Base-by-base conservation (phyloP, 768 basidiomycete species). In the Naematelia encephala region DNA sequence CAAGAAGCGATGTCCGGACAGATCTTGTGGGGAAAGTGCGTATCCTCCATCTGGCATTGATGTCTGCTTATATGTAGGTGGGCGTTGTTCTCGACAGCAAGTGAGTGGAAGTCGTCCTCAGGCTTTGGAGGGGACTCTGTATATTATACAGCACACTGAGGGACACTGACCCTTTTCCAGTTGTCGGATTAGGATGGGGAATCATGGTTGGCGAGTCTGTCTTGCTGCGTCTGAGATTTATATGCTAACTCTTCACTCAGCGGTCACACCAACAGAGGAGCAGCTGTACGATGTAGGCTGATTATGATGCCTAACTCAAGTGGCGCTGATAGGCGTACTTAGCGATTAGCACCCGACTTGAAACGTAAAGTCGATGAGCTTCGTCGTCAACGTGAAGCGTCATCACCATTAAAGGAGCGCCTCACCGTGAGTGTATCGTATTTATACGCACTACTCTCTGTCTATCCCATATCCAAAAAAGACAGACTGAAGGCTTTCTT, bases 201-300 rank as follows among this genome's bases (percentile, higher is more conserved):
- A 59, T 76, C 47, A 76, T 76, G 74, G 50, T 54, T 29, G 48
- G 73, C 70, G 29, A 61, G 70, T 55, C n/a, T 23, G 22, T 13
- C 28, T 57, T n/a, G 1, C 22, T 13, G 51, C 2, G 11, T 44
- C 25, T 51, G 10, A 54, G 16, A 8, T 39, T 16, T 39, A 39
- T 16, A 16, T 30, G 50, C 27, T 56, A 43, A 59, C 14, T 42
- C n/a, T 16, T 43, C 51, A 0, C 21, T 30, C 44, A 75, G 73
- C 56, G 21, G 58, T 68, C 11, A 72, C 68, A 50, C 74, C 74
- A 16, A 68, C 65, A 12, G 74, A 76, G 42, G 60, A 76, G 49
- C 67, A 76, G 29, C 72, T 76, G 56, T 76, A 76, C 56, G 65
- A 73, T 51, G 74, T 76, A 34, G 51, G 69, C 52, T 12, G n/a